phyloP scores from a whole-genome alignment of 805 yeast genomes.

The Kuraishia cidri region DNA sequence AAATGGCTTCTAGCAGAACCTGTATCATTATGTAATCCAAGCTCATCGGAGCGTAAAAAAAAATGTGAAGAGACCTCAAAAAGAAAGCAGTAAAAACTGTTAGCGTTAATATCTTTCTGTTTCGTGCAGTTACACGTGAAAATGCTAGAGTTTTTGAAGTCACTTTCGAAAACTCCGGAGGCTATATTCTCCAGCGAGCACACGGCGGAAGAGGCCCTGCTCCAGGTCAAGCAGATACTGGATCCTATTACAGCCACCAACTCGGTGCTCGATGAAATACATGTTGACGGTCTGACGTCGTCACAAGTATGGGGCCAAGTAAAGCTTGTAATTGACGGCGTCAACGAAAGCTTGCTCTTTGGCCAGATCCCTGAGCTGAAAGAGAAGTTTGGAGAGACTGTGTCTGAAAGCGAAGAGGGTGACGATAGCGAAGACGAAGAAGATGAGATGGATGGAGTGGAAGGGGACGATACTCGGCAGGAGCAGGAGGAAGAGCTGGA shows the following conservation, averaged over 20 bases:
- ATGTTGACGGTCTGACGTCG: conserved; percentile 81
- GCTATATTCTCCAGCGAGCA: not conserved
- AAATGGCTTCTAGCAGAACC: too few relatives aligned
- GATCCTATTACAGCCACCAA: conserved; percentile 40
- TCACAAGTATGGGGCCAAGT: conserved; percentile 93
- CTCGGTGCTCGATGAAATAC: conserved; percentile 72
- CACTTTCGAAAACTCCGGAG: conserved; percentile 1
- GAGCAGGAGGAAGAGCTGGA: conserved; percentile 18
- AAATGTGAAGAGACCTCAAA: too few relatives aligned
- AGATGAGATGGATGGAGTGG: conserved; percentile 16
- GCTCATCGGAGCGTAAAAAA: too few relatives aligned
- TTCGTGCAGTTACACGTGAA: too few relatives aligned
- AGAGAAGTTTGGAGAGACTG: conserved; percentile 15
- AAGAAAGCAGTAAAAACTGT: too few relatives aligned
- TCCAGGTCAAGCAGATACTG: conserved; percentile 35
- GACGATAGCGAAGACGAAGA: conserved; percentile 15
- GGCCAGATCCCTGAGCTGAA: conserved; percentile 46
- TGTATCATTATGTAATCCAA: too few relatives aligned
- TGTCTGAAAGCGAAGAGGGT: conserved; percentile 10
- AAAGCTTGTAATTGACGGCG: conserved; percentile 74
- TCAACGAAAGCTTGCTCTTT: conserved; percentile 53
- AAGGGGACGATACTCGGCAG: conserved; percentile 14
- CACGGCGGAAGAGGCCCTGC: conserved; percentile 9
- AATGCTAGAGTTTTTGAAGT: not conserved
- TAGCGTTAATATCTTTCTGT: too few relatives aligned